Conservation (phyloP, 352 stramenopile species). For the Globisporangium acanthophoron region DNA sequence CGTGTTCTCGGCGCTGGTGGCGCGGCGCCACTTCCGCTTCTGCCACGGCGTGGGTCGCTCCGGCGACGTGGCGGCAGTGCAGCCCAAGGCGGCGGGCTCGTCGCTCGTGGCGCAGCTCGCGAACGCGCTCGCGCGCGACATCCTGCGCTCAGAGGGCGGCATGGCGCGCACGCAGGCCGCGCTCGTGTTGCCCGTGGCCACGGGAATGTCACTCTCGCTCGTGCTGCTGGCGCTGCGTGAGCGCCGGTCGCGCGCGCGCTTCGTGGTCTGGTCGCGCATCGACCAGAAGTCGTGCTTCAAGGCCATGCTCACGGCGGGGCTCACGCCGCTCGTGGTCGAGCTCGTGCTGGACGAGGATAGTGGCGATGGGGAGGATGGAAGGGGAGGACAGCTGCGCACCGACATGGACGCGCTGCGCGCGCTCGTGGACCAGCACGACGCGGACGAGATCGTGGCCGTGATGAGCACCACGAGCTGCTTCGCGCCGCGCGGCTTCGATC, state of each 20-base stretch:
- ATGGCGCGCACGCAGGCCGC: constrained; percentile 54
- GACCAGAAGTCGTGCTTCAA: constrained; percentile 99
- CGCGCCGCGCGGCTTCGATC: constrained; percentile 94
- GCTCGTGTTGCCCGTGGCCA: constrained; percentile 95
- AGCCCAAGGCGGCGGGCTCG: constrained; percentile 98
- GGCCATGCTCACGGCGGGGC: constrained; percentile 90
- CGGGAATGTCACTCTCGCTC: constrained; percentile 95
- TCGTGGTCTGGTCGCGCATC: constrained; percentile 94
- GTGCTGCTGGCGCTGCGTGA: constrained; percentile 84
- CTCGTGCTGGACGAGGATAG: no score
- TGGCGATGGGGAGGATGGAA: constrained; percentile 29
- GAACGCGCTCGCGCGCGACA: constrained; percentile 88
- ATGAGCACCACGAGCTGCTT: constrained; percentile 99
- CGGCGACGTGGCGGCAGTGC: constrained; percentile 96
- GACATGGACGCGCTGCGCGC: constrained; percentile 78
- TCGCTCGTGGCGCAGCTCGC: constrained; percentile 94
- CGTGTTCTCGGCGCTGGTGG: constrained; percentile 77
- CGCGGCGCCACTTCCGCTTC: constrained; percentile 90
- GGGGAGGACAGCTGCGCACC: constrained; percentile 91
- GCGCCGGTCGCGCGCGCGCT: constrained; percentile 40
- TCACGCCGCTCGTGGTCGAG: constrained; percentile 89
- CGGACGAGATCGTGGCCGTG: constrained; percentile 87
- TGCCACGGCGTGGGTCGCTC: constrained; percentile 96
- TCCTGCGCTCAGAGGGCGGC: constrained; percentile 77
- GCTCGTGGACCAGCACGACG: constrained; percentile 53